Evolutionary conservation across 495 filamentous ascomycete species (phyloP), one percentile per base, ranked within the genome.

Genomic region (Hyaloscypha finlandica): DNA sequence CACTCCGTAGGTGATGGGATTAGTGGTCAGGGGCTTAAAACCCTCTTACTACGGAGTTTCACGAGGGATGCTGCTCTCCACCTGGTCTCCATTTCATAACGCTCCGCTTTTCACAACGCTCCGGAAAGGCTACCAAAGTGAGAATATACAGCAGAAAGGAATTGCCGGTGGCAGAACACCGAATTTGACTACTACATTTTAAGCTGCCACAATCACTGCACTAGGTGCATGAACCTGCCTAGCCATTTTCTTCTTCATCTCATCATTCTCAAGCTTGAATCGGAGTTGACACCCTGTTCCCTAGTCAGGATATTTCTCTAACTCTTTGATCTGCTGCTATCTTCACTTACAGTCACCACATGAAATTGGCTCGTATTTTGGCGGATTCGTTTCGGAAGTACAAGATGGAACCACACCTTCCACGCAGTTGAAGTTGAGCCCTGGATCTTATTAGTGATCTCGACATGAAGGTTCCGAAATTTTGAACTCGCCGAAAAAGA

Each of bases 351-450:
- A 79, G 59, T 87, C 80, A 32, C 84, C 83, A 72, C 83, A 86
- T 16, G 79, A 83, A 19, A 88, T 86, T 57, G 85, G 84, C 67
- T 84, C 79, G 66, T 85, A 87, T 67, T 83, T 80, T 25, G 82
- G 74, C 6, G 84, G 85, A 70, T 85, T 82, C 19, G 73, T 75
- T 53, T 81, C 79, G 52, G 85, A 83, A 57, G 80, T 75, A 66
- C 85, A 88, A 16, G 80, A 80, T 6, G 84, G 80, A 31, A 86
- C 77, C 64, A 85, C 83, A 37, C 76, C 73, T 78, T 78, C 58
- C 69, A 79, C 74, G 79, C 67, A 72, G 74, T 84, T 80, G 59
- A 82, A 75, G 45, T 79, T 77, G 32, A 83, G 81, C 5, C 80
- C 69, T 71, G 31, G n/a, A 54, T 55, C 8, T 42, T 22, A 48